Base-by-base conservation (phyloP, 768 basidiomycete species). In the Podaxis sp. region DNA sequence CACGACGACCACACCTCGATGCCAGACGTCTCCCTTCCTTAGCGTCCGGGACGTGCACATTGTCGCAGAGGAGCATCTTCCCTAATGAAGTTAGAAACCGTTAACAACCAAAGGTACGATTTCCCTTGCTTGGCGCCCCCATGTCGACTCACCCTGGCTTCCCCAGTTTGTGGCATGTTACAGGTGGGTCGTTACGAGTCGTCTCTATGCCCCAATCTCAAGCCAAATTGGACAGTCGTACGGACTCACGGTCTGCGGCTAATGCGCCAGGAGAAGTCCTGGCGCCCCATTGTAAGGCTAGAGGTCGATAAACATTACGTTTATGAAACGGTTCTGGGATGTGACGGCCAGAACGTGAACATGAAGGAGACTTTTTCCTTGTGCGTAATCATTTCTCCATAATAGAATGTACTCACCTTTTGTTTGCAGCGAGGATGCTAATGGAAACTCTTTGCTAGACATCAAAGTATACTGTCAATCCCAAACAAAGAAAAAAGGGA, bases 261-360 rank as follows among this genome's bases (percentile, higher is more conserved):
- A 19, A 72, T 89, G 68, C 81, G 87, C 44, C 78, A 83, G 0
- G 88, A 87, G 61, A 87, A 80, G 68, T 79, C 83, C 33, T 90
- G 89, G 89, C 71, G 87, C 24, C 88, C 90, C 1, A 84, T 90
- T 42, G 75, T 92, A 55, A 79, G 82, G 0, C 70, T 91, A 3
- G 80, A 82, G 19, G 74, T 87, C 11, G 85, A 84, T 61, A 78
- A 82, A 4, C 80, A 83, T 28, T 74, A 81, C n/a, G 62, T 55
- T 4, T 79, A 85, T 61, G 89, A 91, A 67, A 76, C 83, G 8
- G 72, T 77, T 22, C 82, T 92, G 2, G 90, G 89, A 0, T 76
- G 76, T 19, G 88, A 92, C 60, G 90, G 90, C 0, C 88, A 90
- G 68, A 88, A 87, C 61, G 82, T 87, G 0, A 90, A 91, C 67